A percentile compares a stretch with the other conserved stretches of the same genome.
phyloP scores from a whole-genome alignment of 2,329 filamentous ascomycete species.

The Colletotrichum navitas region DNA sequence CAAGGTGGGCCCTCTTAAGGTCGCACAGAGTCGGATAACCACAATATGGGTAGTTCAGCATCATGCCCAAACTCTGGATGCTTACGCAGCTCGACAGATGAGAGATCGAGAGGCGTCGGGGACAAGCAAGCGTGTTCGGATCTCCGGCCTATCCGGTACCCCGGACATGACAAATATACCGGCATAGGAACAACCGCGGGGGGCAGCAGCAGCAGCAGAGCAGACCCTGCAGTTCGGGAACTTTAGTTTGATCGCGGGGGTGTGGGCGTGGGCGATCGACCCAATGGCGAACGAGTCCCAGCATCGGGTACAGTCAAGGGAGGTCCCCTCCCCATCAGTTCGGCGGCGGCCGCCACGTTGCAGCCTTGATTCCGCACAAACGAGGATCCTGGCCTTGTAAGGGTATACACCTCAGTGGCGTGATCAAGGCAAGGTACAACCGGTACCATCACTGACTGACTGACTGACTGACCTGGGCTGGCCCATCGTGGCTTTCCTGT shows the following conservation, averaged over 20 bases:
- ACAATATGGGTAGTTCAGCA: no score
- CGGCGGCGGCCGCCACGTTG: constrained; percentile 22
- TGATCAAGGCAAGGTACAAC: no score
- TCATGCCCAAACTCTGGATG: no score
- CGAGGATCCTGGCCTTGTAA: background rate
- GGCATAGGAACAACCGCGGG: background rate
- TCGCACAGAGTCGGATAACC: no score
- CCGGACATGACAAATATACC: background rate
- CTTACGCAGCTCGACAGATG: background rate
- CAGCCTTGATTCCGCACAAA: background rate
- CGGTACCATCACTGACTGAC: no score
- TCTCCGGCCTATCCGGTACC: background rate
- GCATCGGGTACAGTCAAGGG: background rate
- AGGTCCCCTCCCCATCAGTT: background rate
- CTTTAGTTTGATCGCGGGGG: background rate
- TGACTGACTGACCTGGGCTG: no score
- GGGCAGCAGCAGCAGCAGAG: background rate
- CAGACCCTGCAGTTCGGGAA: constrained; percentile 7
- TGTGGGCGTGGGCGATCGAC: background rate
- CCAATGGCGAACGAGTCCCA: background rate
- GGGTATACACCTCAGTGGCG: no score
- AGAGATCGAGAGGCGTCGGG: background rate
- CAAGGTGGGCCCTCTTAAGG: no score
- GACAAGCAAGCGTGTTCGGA: background rate
- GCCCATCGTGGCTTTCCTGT: no score